Base-by-base conservation (phyloP, 495 filamentous ascomycete genomes). In the Penicillium ochrochloron region DNA sequence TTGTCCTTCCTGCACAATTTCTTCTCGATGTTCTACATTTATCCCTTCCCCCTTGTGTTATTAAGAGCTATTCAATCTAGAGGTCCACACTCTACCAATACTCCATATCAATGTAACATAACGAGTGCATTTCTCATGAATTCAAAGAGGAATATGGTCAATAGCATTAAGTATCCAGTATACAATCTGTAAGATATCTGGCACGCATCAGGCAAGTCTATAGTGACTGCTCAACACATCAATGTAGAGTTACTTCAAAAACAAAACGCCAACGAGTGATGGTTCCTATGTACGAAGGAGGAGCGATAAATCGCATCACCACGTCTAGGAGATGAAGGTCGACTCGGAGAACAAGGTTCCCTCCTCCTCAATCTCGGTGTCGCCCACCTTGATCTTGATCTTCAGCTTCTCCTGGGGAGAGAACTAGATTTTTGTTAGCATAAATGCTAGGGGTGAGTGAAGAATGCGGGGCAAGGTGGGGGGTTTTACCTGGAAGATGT, bases 401-500 rank as follows among this genome's bases (percentile, higher is more conserved):
- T 86, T 84, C 44, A 92, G 77, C 72, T 84, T 86, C 52, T 84
- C 70, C 51, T 83, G 76, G 21, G 90, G 89, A 2, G 81, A 81
- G 75, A 86, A 96, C 90, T 94, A 55, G 14, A 5, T 17, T 21
- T 46, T 19, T 55, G 23, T 58, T 15, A 48, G 37, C 19, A 31
- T 55, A 10, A 21, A 37, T 33, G 19, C 9, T 8, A 44, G 27
- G 21, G 35, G 44, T 25, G 42, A n/a, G 35, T 48, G 57, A 11
- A 57, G 44, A 37, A 46, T 29, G 17, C 3, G 37, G 56, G 37
- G 35, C 14, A 56, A 56, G 35, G 37, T 46, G 21, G 3, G 56
- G 19, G 23, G 19, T 34, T 62, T 62, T 73, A 94, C 93, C 86
- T 97, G 94, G 80, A 97, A 99, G 72, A 99, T 97, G 74, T 97